Evolutionary conservation across 1,139 yeast species (phyloP).

Genomic region (Saccharomycopsis hybrid): DNA sequence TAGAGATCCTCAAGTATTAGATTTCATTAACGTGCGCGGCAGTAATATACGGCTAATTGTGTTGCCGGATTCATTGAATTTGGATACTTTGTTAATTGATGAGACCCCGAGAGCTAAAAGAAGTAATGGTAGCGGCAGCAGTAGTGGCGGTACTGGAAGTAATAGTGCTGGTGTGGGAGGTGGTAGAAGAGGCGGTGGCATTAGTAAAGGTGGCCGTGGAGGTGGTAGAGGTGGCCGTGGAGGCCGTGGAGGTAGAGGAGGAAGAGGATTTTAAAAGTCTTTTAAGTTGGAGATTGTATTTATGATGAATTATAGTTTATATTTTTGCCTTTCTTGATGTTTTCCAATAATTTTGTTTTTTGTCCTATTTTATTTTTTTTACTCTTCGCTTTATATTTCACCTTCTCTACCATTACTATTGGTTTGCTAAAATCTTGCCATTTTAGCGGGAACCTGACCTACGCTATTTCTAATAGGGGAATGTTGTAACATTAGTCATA

Average conservation of each 20-base stretch:
- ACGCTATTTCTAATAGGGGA: too few species aligned
- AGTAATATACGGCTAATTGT: conserved; percentile 81
- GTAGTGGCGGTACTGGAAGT: background rate
- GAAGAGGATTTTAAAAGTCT: conserved; percentile 19
- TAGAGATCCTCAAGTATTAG: conserved; percentile 68
- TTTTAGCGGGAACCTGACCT: too few species aligned
- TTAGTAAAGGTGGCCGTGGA: conserved; percentile 23
- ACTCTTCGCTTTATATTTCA: too few species aligned
- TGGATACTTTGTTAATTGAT: conserved; percentile 68
- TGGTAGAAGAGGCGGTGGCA: conserved; percentile 25
- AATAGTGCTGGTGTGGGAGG: background rate
- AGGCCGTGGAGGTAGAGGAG: conserved; percentile 17
- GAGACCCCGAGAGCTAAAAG: conserved; percentile 41
- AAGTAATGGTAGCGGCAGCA: background rate
- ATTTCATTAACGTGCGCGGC: conserved; percentile 82
- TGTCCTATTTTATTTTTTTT: too few species aligned
- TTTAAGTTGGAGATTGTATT: conserved; percentile 18
- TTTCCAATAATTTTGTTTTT: too few species aligned
- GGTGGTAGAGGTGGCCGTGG: conserved; percentile 22
- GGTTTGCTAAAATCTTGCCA: too few species aligned
- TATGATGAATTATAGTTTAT: too few species aligned
- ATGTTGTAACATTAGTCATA: too few species aligned
- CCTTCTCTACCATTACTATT: too few species aligned
- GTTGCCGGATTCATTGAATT: conserved; percentile 80
- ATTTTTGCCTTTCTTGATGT: too few species aligned